Conservation (phyloP, 768 basidiomycete species). For the Panaeolus papilionaceus region DNA sequence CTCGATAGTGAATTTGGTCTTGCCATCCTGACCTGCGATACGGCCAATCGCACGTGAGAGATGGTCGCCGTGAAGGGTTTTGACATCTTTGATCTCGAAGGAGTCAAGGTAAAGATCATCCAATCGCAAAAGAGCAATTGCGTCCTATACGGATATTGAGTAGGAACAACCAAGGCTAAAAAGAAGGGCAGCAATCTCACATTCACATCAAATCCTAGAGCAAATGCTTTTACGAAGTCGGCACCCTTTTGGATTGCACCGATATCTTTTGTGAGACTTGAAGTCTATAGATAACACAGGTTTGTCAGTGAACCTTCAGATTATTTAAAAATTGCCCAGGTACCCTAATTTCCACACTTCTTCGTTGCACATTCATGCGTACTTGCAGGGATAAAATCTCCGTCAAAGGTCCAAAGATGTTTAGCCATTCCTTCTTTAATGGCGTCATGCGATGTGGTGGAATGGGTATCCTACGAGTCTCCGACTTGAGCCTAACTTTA, state of each 20-base stretch:
- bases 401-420: constrained; percentile 93
- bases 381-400: constrained; percentile 96
- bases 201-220: constrained; percentile 94
- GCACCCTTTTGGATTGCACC: constrained; percentile 96
- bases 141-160: constrained; percentile 64
- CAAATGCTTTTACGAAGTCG: constrained; percentile 95
- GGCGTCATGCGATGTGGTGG: constrained; percentile 99
- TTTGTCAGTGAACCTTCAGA: not conserved
- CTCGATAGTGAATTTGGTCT: constrained; percentile 99
- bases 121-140: constrained; percentile 91
- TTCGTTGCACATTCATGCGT: constrained; percentile 92
- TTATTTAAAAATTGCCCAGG: constrained; percentile 34
- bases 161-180: not conserved
- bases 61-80: constrained; percentile 97
- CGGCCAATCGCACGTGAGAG: constrained; percentile 98
- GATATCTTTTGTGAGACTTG: constrained; percentile 91
- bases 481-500: constrained; percentile 70
- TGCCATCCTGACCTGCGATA: constrained; percentile 98
- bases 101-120: constrained; percentile 99
- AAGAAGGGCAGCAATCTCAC: constrained; percentile 43
- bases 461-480: constrained; percentile 88
- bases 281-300: constrained; percentile 62
- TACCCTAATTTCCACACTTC: constrained; percentile 93
- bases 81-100: constrained; percentile 99
- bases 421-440: constrained; percentile 94